These are phyloP conservation scores for Auriscalpium vulgare DNA, from an alignment of 768 basidiomycete genomes.

Conservation along the genomic window DNA sequence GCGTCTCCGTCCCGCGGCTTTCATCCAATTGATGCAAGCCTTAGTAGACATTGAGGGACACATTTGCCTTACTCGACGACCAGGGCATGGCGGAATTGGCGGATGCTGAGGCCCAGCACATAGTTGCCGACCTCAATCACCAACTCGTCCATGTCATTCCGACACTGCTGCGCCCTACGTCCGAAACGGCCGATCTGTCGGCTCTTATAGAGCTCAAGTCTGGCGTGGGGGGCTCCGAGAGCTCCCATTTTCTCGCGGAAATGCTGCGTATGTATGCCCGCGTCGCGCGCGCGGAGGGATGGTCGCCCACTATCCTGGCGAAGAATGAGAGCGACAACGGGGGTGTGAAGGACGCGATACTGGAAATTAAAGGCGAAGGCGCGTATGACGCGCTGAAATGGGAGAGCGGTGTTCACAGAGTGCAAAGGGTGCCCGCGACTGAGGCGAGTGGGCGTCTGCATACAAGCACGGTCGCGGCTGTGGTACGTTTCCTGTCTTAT, in stretches of 20 bases:
- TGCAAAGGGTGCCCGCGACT: conserved; percentile 89
- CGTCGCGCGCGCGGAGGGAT: conserved; percentile 45
- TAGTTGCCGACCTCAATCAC: conserved; percentile 5
- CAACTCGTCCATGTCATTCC: conserved; percentile 46
- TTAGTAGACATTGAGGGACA: conserved; percentile 9
- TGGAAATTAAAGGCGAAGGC: conserved; percentile 72
- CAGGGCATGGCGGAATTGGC: conserved; percentile 15
- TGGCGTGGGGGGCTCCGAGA: conserved; percentile 88
- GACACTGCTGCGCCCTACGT: conserved; percentile 62
- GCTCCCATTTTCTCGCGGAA: conserved; percentile 73
- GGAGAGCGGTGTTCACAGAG: conserved; percentile 95
- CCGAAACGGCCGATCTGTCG: conserved; percentile 55
- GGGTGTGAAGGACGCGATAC: conserved; percentile 70
- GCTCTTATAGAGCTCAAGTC: conserved; percentile 88
- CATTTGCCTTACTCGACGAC: conserved; percentile 9
- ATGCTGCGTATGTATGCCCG: conserved; percentile 78
- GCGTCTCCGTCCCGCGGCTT: neutral
- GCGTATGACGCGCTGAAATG: conserved; percentile 75
- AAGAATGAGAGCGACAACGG: conserved; percentile 49
- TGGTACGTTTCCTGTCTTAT: conserved; percentile 42
- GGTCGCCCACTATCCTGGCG: conserved; percentile 56
- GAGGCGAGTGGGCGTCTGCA: conserved; percentile 85
- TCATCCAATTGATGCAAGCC: neutral
- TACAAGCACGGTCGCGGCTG: conserved; percentile 82
- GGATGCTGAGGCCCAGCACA: neutral